These are phyloP conservation scores for Mortierella polycephala DNA, from an alignment of 371 early-diverging fungal species.

Conservation along the genomic window DNA sequence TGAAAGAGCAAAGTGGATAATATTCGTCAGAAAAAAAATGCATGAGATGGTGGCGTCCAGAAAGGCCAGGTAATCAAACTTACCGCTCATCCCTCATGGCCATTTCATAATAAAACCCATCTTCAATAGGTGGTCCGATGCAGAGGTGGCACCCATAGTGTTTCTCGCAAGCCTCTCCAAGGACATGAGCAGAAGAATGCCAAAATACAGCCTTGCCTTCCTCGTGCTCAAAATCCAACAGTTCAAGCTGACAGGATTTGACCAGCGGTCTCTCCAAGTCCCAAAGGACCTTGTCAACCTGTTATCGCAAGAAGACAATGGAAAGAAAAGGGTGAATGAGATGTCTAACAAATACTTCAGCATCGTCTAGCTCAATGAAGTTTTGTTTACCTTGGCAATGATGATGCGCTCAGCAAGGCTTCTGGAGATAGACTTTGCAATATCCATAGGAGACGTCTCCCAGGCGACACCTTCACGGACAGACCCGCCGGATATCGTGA, in stretches of 20 bases:
- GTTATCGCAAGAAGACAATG: not conserved
- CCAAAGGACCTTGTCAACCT: conserved; percentile 88
- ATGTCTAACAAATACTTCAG: not conserved
- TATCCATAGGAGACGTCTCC: conserved; percentile 97
- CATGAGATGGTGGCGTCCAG: too few species aligned
- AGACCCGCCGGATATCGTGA: conserved; percentile 93
- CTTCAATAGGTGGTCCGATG: conserved; percentile 98
- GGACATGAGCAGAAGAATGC: conserved; percentile 99
- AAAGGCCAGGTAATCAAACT: not conserved
- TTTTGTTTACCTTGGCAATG: conserved; percentile 86
- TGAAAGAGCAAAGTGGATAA: conserved; percentile 10
- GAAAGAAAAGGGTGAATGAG: conserved; percentile 22
- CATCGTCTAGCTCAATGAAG: not conserved
- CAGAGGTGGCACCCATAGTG: conserved; percentile 98
- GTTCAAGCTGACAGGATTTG: conserved; percentile 82
- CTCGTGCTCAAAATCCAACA: conserved; percentile 95
- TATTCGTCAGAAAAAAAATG: not conserved
- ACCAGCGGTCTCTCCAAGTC: conserved; percentile 95
- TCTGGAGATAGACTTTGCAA: conserved; percentile 90
- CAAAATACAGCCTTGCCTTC: conserved; percentile 97
- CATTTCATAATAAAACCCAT: conserved; percentile 99
- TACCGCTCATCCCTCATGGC: conserved; percentile 76
- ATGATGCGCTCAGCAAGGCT: conserved; percentile 92
- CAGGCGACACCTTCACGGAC: conserved; percentile 89
- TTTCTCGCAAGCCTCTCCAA: conserved; percentile 98